These are phyloP conservation scores for Aspergillus novoparasiticus DNA, from an alignment of 2,329 filamentous ascomycete species.

Conservation along the genomic window DNA sequence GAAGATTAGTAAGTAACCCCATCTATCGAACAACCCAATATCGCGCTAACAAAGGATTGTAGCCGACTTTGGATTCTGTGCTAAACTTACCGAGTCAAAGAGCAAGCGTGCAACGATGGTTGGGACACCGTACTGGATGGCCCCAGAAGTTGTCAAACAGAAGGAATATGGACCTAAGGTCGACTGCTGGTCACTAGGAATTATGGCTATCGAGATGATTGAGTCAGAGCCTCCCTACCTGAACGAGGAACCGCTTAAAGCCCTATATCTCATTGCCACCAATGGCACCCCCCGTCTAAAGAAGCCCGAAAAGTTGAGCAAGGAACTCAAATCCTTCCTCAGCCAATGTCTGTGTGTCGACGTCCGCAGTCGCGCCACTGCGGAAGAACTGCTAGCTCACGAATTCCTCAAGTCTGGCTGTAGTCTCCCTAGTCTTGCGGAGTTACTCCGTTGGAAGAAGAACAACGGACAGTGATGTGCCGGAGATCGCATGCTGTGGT, in stretches of 20 bases:
- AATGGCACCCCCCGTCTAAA: slow-evolving; percentile 96
- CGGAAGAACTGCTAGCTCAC: slow-evolving; percentile 83
- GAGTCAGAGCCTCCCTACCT: slow-evolving; percentile 97
- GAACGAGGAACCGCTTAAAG: slow-evolving; percentile 96
- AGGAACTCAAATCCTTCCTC: slow-evolving; percentile 96
- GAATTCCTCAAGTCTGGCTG: slow-evolving; percentile 95
- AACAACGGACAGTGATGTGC: slow-evolving; percentile 40
- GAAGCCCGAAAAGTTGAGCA: slow-evolving; percentile 97
- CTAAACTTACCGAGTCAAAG: slow-evolving; percentile 95
- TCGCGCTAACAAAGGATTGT: slow-evolving; percentile 27
- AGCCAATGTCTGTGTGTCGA: slow-evolving; percentile 96
- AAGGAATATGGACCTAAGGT: slow-evolving; percentile 99
- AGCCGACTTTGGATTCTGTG: slow-evolving; percentile 99
- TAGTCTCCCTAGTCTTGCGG: slow-evolving; percentile 76
- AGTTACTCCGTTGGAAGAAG: slow-evolving; percentile 73
- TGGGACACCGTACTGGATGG: slow-evolving; percentile 99
- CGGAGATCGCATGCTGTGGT: slow-evolving; percentile 6
- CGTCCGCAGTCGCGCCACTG: slow-evolving; percentile 89
- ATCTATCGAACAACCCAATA: not conserved
- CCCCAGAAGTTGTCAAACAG: slow-evolving; percentile 97
- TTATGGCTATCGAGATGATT: slow-evolving; percentile 99
- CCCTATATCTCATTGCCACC: slow-evolving; percentile 94
- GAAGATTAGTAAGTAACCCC: slow-evolving; percentile 83
- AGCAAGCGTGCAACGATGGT: slow-evolving; percentile 99
- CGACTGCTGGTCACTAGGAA: slow-evolving; percentile 97